These are phyloP conservation scores for Cornus suecica DNA, from an alignment of 148 eudicot genomes.

Conservation along the genomic window DNA sequence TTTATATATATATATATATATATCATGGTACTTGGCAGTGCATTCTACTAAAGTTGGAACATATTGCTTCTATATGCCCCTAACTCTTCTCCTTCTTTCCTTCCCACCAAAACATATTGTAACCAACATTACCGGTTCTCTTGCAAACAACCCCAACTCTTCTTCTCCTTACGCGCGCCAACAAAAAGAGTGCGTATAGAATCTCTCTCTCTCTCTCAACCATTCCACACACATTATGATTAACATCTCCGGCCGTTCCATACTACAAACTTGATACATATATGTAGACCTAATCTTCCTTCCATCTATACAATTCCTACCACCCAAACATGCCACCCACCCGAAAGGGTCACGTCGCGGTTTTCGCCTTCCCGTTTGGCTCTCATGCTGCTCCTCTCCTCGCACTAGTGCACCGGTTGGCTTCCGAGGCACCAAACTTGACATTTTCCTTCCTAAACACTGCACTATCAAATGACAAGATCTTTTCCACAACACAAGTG, in stretches of 20 bases:
- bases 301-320: neutral
- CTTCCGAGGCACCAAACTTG: slow-evolving; percentile 6
- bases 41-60: too few species aligned
- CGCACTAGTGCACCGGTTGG: slow-evolving; percentile 8
- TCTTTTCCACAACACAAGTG: neutral
- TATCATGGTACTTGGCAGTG: too few species aligned
- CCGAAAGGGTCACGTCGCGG: slow-evolving; percentile 12
- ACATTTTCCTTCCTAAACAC: slow-evolving; percentile 22
- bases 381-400: slow-evolving; percentile 19
- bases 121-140: neutral
- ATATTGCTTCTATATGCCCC: too few species aligned
- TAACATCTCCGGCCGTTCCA: neutral
- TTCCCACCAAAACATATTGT: too few species aligned
- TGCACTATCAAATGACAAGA: slow-evolving; percentile 5
- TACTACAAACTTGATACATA: neutral
- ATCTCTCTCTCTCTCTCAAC: neutral
- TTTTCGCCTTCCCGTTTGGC: slow-evolving; percentile 21
- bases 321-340: neutral
- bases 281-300: neutral
- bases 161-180: neutral
- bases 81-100: too few species aligned
- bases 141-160: neutral
- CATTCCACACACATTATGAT: neutral
- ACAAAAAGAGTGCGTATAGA: neutral
- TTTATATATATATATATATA: too few species aligned